Evolutionary conservation across 2,329 filamentous ascomycete genomes (phyloP).

Genomic region (Cercospora zeae-maydis): DNA sequence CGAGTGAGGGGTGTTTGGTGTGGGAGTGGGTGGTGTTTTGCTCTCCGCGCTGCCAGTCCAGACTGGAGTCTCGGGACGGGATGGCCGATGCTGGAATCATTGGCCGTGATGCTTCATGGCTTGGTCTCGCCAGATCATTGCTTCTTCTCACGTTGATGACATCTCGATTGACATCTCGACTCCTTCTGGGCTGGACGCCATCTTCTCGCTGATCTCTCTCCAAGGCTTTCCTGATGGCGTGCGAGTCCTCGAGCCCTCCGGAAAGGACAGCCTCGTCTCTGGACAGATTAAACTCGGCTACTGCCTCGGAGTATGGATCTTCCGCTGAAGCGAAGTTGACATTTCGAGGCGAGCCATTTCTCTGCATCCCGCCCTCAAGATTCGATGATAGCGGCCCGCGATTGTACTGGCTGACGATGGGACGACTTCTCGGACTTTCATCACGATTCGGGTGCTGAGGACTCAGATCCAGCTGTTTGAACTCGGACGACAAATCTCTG

Average conservation of each 20-base stretch:
- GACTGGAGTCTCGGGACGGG: slow-evolving; percentile 1
- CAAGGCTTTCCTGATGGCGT: slow-evolving; percentile 12
- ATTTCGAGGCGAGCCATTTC: not conserved
- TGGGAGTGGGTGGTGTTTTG: not conserved
- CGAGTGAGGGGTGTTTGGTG: not conserved
- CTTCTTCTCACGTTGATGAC: slow-evolving; percentile 6
- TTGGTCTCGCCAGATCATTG: not conserved
- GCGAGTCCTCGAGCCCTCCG: slow-evolving; percentile 8
- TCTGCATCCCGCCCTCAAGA: not conserved
- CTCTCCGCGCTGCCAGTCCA: not conserved
- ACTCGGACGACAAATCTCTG: slow-evolving; percentile 5
- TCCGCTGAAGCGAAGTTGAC: slow-evolving; percentile 1
- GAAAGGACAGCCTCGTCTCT: slow-evolving; percentile 9
- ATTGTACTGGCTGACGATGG: not conserved
- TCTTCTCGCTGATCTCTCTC: slow-evolving; percentile 7
- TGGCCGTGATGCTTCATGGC: not conserved
- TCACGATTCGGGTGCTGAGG: not conserved
- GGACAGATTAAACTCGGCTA: slow-evolving; percentile 13
- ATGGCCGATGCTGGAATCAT: slow-evolving; percentile 3
- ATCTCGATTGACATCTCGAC: slow-evolving; percentile 7
- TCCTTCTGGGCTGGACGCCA: not conserved
- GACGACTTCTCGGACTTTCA: not conserved
- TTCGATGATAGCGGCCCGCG: not conserved
- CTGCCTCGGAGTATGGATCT: slow-evolving; percentile 15
- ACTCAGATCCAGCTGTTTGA: not conserved